Evolutionary conservation across 108 stramenopile species (phyloP).

Genomic region (Skeletonema menzelii): DNA sequence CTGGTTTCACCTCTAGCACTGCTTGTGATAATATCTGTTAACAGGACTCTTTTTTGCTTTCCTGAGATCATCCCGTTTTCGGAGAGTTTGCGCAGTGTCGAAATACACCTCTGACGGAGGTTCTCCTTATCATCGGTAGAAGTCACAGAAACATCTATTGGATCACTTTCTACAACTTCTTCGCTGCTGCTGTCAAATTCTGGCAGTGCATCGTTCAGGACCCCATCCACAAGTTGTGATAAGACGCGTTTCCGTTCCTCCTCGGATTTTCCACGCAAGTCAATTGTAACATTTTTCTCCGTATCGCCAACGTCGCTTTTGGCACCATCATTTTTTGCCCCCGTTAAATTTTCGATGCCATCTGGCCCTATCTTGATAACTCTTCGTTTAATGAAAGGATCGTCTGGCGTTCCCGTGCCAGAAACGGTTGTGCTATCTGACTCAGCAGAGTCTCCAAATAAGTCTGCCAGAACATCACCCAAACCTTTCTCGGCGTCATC

Average conservation of each 20-base stretch:
- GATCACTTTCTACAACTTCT: constrained; percentile 25
- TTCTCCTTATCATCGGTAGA: constrained; percentile 13
- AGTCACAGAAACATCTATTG: constrained; percentile 30
- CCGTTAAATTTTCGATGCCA: constrained; percentile 21
- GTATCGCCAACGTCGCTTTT: constrained; percentile 24
- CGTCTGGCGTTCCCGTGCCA: constrained; percentile 37
- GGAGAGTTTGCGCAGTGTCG: constrained; percentile 64
- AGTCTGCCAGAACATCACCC: constrained; percentile 34
- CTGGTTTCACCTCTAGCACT: constrained; percentile 69
- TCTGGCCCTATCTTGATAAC: constrained; percentile 42
- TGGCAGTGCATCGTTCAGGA: constrained; percentile 26
- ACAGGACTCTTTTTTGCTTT: constrained; percentile 76
- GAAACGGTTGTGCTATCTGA: constrained; percentile 22
- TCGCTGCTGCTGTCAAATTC: constrained; percentile 30
- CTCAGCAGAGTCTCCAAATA: constrained; percentile 11
- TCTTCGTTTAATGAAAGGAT: constrained; percentile 37
- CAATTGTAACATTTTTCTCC: constrained; percentile 41
- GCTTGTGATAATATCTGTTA: constrained; percentile 84
- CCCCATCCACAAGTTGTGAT: constrained; percentile 40
- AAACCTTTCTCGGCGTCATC: constrained; percentile 11
- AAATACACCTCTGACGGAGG: constrained; percentile 66
- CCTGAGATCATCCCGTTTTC: constrained; percentile 66
- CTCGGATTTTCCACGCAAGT: constrained; percentile 38
- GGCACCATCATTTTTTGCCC: background rate
- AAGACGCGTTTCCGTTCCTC: constrained; percentile 39